These are phyloP conservation scores for Xylaria longipes DNA, from an alignment of 495 filamentous ascomycete species.

Conservation along the genomic window DNA sequence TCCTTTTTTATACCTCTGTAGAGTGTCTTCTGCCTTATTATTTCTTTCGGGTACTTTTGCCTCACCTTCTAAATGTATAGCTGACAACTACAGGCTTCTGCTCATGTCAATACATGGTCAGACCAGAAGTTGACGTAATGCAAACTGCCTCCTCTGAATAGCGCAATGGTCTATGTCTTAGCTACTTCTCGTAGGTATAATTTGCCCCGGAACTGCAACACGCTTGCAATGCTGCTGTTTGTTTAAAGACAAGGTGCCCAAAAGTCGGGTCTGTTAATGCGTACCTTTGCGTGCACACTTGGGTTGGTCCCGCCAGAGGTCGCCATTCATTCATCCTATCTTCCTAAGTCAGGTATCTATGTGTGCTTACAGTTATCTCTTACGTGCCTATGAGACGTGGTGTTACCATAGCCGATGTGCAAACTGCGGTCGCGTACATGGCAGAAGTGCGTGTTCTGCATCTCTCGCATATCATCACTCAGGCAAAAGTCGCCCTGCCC, in stretches of 20 bases:
- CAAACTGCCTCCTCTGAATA: background rate
- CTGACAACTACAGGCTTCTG: background rate
- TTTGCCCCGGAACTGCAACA: background rate
- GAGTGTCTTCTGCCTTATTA: background rate
- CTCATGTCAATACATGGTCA: background rate
- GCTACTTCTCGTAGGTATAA: no score
- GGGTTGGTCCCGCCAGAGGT: background rate
- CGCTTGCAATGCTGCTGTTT: background rate
- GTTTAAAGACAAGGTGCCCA: background rate
- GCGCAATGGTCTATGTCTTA: background rate
- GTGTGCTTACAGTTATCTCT: background rate
- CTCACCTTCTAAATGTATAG: background rate
- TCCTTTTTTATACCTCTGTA: no score
- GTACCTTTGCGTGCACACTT: background rate
- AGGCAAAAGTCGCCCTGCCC: background rate
- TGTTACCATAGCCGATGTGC: background rate
- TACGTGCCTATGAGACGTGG: background rate
- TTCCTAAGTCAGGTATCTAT: background rate
- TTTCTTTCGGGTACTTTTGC: background rate
- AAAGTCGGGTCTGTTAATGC: background rate
- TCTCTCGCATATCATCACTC: background rate
- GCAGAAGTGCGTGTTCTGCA: background rate
- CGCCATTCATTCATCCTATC: background rate
- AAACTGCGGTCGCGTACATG: background rate
- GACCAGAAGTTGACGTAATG: background rate